A percentile compares a stretch with the other conserved stretches of the same genome.
These are phyloP conservation scores for Claviceps sp. DNA, from an alignment of 2,329 filamentous ascomycete species.

Conservation along the genomic window DNA sequence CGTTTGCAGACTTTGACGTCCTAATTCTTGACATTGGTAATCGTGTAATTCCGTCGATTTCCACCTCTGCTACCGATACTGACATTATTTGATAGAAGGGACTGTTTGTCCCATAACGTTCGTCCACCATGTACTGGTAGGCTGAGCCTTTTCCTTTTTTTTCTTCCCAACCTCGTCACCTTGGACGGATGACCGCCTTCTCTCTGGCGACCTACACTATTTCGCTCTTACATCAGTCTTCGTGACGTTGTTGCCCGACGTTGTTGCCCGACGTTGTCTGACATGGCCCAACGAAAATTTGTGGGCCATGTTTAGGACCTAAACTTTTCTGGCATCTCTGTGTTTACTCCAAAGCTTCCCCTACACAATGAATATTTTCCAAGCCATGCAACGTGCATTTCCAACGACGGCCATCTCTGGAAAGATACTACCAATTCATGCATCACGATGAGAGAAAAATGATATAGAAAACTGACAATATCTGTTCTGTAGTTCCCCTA, in stretches of 20 bases:
- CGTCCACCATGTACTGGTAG: conserved; percentile 71
- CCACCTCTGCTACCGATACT: background rate
- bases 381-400: background rate
- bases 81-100: conserved; percentile 42
- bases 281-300: background rate
- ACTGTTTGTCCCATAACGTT: conserved; percentile 76
- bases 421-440: background rate
- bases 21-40: conserved; percentile 25
- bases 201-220: background rate
- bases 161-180: background rate
- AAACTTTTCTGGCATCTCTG: background rate
- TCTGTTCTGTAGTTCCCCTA: conserved; percentile 53
- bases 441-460: background rate
- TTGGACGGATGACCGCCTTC: background rate
- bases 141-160: conserved; percentile 18
- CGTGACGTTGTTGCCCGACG: background rate
- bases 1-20: conserved; percentile 17
- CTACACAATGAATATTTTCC: background rate
- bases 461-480: background rate
- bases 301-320: background rate
- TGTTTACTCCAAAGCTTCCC: background rate
- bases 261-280: background rate
- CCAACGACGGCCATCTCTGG: background rate
- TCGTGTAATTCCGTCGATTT: conserved; percentile 4
- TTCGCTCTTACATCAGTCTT: background rate